These are phyloP conservation scores for Pyrenopolyporus hunteri DNA, from an alignment of 495 filamentous ascomycete genomes.

Conservation along the genomic window DNA sequence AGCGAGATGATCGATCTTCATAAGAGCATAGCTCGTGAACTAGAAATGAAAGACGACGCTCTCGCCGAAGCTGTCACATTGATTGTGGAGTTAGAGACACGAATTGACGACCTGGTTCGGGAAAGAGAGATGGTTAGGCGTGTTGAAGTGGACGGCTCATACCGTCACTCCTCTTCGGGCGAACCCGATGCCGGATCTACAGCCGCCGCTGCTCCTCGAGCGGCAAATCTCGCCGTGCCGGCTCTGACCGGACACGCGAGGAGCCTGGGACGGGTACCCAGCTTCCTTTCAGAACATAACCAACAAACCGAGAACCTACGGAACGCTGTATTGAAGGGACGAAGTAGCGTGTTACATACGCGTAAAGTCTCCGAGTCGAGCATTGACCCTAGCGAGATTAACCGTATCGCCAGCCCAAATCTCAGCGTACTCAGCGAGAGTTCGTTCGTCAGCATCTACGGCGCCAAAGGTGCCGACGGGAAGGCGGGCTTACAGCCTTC, in stretches of 20 bases:
- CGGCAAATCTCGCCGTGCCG: conserved; percentile 20
- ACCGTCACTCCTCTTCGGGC: conserved; percentile 25
- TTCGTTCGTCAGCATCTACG: conserved; percentile 74
- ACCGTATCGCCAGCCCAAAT: conserved; percentile 63
- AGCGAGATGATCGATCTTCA: conserved; percentile 44
- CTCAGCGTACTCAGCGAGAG: conserved; percentile 81
- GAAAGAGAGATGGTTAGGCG: conserved; percentile 52
- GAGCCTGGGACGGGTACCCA: conserved; percentile 62
- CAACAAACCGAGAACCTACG: conserved; percentile 69
- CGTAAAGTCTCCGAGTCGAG: conserved; percentile 45
- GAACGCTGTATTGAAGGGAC: conserved; percentile 63
- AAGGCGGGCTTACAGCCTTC: conserved; percentile 34
- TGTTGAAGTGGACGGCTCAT: conserved; percentile 44
- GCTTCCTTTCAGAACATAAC: conserved; percentile 68
- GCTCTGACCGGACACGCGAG: conserved; percentile 28
- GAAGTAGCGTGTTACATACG: conserved; percentile 52
- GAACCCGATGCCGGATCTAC: conserved; percentile 11
- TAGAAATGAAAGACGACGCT: conserved; percentile 78
- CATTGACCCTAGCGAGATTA: conserved; percentile 44
- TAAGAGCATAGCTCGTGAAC: conserved; percentile 61
- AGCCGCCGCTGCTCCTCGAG: conserved; percentile 28
- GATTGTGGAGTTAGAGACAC: conserved; percentile 76
- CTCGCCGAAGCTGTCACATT: conserved; percentile 81
- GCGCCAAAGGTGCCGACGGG: conserved; percentile 44
- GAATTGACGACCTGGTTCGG: conserved; percentile 60